Evolutionary conservation across 495 filamentous ascomycete genomes (phyloP).

Genomic region (Lasiosphaeria hispida): DNA sequence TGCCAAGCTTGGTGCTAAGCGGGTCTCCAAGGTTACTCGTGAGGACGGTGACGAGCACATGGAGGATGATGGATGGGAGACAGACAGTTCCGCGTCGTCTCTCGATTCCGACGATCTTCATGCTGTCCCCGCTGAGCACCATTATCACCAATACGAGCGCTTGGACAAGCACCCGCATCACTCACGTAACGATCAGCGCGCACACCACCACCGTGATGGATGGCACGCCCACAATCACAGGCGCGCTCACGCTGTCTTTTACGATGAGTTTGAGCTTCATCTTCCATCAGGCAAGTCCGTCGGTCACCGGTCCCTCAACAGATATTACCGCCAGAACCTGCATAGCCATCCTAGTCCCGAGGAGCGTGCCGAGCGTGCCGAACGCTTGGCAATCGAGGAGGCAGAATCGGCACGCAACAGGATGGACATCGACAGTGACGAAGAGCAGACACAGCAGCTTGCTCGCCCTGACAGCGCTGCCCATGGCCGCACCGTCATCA

Average conservation of each 20-base stretch:
- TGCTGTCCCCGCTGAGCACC: constrained; percentile 66
- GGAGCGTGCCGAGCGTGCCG: constrained; percentile 51
- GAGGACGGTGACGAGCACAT: constrained; percentile 43
- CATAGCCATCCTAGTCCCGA: constrained; percentile 71
- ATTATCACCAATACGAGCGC: constrained; percentile 57
- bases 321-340: constrained; percentile 90
- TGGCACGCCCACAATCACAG: constrained; percentile 71
- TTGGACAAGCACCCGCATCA: constrained; percentile 65
- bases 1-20: constrained; percentile 55
- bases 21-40: constrained; percentile 44
- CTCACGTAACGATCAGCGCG: constrained; percentile 59
- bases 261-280: constrained; percentile 89
- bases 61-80: constrained; percentile 71
- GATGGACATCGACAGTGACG: constrained; percentile 31
- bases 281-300: constrained; percentile 88
- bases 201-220: constrained; percentile 66
- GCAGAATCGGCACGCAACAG: constrained; percentile 23
- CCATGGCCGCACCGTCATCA: constrained; percentile 24
- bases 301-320: constrained; percentile 80
- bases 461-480: constrained; percentile 1
- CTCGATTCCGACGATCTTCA: constrained; percentile 74
- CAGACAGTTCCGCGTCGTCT: constrained; percentile 79
- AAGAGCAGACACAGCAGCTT: constrained; percentile 11
- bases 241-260: constrained; percentile 66
- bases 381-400: constrained; percentile 54